Conservation (phyloP, 768 basidiomycete species). For the Naganishia antarctica region DNA sequence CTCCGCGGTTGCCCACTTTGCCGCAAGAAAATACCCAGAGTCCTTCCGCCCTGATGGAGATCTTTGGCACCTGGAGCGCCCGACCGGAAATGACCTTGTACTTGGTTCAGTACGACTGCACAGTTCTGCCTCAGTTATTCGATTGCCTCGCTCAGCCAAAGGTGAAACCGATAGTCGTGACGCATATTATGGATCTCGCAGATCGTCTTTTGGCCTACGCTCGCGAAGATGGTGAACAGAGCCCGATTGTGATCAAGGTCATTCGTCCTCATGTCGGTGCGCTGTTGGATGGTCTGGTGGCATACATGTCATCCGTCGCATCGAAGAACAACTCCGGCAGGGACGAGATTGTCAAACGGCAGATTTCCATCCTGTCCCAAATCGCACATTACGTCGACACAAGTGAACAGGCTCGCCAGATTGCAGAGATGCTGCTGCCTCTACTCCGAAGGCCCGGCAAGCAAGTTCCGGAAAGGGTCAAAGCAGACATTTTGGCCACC, state of each 20-base stretch:
- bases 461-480: slow-evolving; percentile 76
- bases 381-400: slow-evolving; percentile 71
- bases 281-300: slow-evolving; percentile 68
- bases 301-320: slow-evolving; percentile 62
- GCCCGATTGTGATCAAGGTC: slow-evolving; percentile 54
- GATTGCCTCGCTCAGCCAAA: slow-evolving; percentile 73
- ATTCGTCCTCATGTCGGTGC: slow-evolving; percentile 66
- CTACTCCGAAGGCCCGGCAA: slow-evolving; percentile 72
- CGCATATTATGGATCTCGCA: slow-evolving; percentile 76
- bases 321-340: slow-evolving; percentile 44
- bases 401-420: slow-evolving; percentile 63
- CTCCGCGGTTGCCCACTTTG: slow-evolving; percentile 70
- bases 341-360: slow-evolving; percentile 65
- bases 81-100: slow-evolving; percentile 58
- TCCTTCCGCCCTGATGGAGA: slow-evolving; percentile 78
- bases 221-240: slow-evolving; percentile 52
- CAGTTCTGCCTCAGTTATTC: slow-evolving; percentile 70
- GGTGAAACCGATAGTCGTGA: slow-evolving; percentile 79
- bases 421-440: slow-evolving; percentile 70
- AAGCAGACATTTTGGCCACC: slow-evolving; percentile 72
- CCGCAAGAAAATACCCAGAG: slow-evolving; percentile 84
- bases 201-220: slow-evolving; percentile 60
- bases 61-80: slow-evolving; percentile 73
- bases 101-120: slow-evolving; percentile 65
- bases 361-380: slow-evolving; percentile 72